Conservation (phyloP, 805 yeast genomes). For the Tetrapisispora pingtungensis region DNA sequence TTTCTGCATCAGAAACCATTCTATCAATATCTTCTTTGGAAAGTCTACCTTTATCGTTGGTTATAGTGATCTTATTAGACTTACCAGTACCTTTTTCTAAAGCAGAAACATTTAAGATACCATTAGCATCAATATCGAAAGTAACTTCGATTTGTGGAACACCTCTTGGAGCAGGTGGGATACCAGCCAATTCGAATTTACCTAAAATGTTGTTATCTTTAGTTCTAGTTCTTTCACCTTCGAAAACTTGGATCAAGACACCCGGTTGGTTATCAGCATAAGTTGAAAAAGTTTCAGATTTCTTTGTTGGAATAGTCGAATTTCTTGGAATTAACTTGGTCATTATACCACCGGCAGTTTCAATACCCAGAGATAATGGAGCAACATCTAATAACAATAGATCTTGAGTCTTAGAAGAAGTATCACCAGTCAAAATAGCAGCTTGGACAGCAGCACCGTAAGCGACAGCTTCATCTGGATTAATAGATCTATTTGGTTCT, state of each 20-base stretch:
- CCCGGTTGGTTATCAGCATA: constrained; percentile 98
- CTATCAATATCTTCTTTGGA: constrained; percentile 96
- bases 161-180: constrained; percentile 99
- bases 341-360: constrained; percentile 99
- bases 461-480: constrained; percentile 99
- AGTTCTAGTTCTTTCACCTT: constrained; percentile 97
- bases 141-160: constrained; percentile 97
- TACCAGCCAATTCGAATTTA: constrained; percentile 92
- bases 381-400: constrained; percentile 91
- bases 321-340: constrained; percentile 94
- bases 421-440: constrained; percentile 92
- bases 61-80: constrained; percentile 91
- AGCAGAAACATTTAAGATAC: constrained; percentile 93
- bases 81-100: constrained; percentile 98
- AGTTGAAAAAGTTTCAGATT: constrained; percentile 93
- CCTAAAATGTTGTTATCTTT: constrained; percentile 94
- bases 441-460: constrained; percentile 99
- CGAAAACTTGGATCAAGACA: constrained; percentile 92
- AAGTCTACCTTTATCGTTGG: constrained; percentile 97
- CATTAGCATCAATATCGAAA: constrained; percentile 94
- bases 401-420: constrained; percentile 93
- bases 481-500: constrained; percentile 92
- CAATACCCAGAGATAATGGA: constrained; percentile 94
- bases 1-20: constrained; percentile 97
- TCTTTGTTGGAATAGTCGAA: constrained; percentile 95